Conservation (phyloP, 75 land plant species). For the Sequoiadendron giganteum region DNA sequence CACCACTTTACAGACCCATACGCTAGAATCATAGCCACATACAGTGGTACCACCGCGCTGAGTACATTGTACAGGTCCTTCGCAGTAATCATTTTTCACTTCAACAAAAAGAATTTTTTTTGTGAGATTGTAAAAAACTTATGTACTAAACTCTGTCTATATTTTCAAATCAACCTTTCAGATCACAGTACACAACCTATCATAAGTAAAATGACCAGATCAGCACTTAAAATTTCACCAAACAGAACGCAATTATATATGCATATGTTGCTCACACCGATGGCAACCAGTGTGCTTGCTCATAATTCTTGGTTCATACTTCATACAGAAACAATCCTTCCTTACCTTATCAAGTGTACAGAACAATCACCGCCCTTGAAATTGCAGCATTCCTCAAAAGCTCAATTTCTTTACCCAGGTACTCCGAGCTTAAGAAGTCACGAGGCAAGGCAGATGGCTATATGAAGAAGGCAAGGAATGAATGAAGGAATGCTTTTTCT, state of each 20-base stretch:
- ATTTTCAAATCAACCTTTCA: no score
- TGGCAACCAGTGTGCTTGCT: neutral
- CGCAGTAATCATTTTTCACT: slow-evolving; percentile 50
- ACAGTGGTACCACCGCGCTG: slow-evolving; percentile 84
- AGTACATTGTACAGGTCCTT: slow-evolving; percentile 75
- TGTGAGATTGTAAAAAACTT: neutral
- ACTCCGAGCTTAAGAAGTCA: no score
- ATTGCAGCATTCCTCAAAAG: no score
- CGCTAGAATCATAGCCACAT: slow-evolving; percentile 85
- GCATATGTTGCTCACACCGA: no score
- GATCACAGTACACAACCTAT: no score
- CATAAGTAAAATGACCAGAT: no score
- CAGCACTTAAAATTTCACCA: neutral
- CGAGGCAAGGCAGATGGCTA: no score
- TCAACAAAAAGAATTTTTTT: neutral
- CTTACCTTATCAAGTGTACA: neutral
- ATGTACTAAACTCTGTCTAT: no score
- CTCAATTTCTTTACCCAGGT: no score
- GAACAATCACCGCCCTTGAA: no score
- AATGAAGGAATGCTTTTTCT: neutral
- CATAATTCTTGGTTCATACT: no score
- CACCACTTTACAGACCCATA: slow-evolving; percentile 81
- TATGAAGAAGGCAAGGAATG: neutral
- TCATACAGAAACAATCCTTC: neutral
- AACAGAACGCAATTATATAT: neutral